Conservation (phyloP, 2,329 filamentous ascomycete species). For the Zasmidium cellare region DNA sequence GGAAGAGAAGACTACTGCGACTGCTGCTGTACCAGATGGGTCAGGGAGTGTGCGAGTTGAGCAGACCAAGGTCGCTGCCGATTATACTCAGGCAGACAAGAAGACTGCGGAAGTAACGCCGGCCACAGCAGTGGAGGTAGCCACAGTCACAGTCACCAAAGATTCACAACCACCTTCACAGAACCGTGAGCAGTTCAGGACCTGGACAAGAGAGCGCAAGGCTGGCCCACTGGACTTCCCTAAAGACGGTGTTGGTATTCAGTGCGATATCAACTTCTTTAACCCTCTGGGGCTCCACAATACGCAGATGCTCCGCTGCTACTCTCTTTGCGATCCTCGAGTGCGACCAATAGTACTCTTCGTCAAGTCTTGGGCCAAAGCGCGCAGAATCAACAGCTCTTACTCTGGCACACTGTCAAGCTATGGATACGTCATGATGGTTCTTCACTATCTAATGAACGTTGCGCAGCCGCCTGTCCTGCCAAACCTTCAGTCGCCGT, state of each 20-base stretch:
- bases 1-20: background rate
- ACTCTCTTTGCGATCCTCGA: slow-evolving; percentile 74
- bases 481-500: slow-evolving; percentile 72
- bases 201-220: slow-evolving; percentile 49
- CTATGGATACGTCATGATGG: slow-evolving; percentile 91
- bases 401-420: slow-evolving; percentile 85
- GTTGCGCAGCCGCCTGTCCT: slow-evolving; percentile 77
- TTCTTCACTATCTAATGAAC: slow-evolving; percentile 86
- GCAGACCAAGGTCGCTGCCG: too few species aligned
- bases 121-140: too few species aligned
- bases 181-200: slow-evolving; percentile 19
- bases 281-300: slow-evolving; percentile 83
- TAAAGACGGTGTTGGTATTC: slow-evolving; percentile 73
- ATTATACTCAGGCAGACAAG: too few species aligned
- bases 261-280: slow-evolving; percentile 90
- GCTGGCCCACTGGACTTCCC: slow-evolving; percentile 70
- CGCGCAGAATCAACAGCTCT: slow-evolving; percentile 79
- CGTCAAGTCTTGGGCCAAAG: slow-evolving; percentile 88
- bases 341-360: slow-evolving; percentile 80
- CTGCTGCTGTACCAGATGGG: background rate
- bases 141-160: background rate
- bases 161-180: slow-evolving; percentile 1
- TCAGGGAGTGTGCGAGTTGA: too few species aligned
- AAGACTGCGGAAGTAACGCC: too few species aligned
- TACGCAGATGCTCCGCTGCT: slow-evolving; percentile 78